Evolutionary conservation across 2,329 filamentous ascomycete genomes (phyloP).

Genomic region (Gyromitra esculenta): DNA sequence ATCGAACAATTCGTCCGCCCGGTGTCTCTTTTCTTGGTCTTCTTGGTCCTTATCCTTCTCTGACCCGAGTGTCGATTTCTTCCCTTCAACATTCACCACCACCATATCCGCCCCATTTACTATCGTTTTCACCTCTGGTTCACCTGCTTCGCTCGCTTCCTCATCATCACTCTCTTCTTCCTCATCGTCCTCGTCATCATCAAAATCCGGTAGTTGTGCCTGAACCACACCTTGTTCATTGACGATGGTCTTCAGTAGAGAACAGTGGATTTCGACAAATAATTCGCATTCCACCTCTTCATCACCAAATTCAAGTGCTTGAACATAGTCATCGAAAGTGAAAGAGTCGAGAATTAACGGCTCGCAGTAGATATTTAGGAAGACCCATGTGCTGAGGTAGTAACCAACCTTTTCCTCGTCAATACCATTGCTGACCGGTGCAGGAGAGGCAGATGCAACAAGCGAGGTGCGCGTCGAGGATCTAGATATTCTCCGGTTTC

Average conservation of each 20-base stretch:
- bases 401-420: slow-evolving; percentile 85
- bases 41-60: slow-evolving; percentile 64
- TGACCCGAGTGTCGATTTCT: slow-evolving; percentile 34
- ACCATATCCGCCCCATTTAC: slow-evolving; percentile 52
- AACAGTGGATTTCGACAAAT: slow-evolving; percentile 89
- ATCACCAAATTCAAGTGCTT: slow-evolving; percentile 82
- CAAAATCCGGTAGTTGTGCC: slow-evolving; percentile 77
- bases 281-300: slow-evolving; percentile 81
- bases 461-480: slow-evolving; percentile 44
- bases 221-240: slow-evolving; percentile 81
- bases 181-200: slow-evolving; percentile 73
- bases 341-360: slow-evolving; percentile 95
- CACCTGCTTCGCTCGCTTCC: slow-evolving; percentile 54
- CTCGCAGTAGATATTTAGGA: slow-evolving; percentile 96
- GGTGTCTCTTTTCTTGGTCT: slow-evolving; percentile 65
- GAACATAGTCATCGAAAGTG: slow-evolving; percentile 94
- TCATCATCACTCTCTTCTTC: slow-evolving; percentile 70
- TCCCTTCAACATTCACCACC: slow-evolving; percentile 43
- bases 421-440: slow-evolving; percentile 70
- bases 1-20: slow-evolving; percentile 78
- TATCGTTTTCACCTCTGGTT: slow-evolving; percentile 37
- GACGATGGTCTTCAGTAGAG: slow-evolving; percentile 86
- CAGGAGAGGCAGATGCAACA: slow-evolving; percentile 51
- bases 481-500: slow-evolving; percentile 47
- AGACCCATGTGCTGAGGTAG: slow-evolving; percentile 93